Base-by-base conservation (phyloP, 768 basidiomycete species). In the Cubamyces sp. region DNA sequence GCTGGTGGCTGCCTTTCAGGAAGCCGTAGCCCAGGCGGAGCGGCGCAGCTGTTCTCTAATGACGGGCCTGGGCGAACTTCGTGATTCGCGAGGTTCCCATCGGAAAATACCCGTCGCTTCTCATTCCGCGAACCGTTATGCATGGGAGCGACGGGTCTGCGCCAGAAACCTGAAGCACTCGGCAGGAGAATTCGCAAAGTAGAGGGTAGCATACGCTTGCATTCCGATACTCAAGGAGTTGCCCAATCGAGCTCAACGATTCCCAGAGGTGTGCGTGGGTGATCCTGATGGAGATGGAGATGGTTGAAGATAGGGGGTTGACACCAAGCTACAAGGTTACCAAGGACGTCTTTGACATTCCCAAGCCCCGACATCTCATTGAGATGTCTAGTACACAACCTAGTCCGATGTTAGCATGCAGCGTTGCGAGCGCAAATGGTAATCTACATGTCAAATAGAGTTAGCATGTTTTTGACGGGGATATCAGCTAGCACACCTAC, bases 31-130 rank as follows among this genome's bases (percentile, higher is more conserved):
- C 25, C 41, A 42, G n/a, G 40, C 39, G 9, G 41, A 21, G 16
- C 39, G 16, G 15, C 12, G 37, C 37, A 19, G 14, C 12, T 11
- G 5, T 39, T 43, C 23, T 25, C 26, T 16, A 34, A 34, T 12
- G 15, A 30, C 42, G 8, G 25, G 41, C 16, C 41, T 30, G 41
- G 18, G 15, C 3, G 25, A 26, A 26, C 21, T 25, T 2, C 34
- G 41, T n/a, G 41, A 26, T 30, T 43, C 41, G 28, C 43, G 28
- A 56, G 30, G 16, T 46, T 56, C 54, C 45, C 54, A 56, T 56
- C 54, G 54, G 54, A 56, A 56, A 19, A 19, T 14, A 9, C 45
- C 4, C 15, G 34, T 47, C 43, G 43, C 43, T 47, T 56, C n/a
- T 43, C 16, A 28, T 56, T 46, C 43, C 43, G 54, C 54, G 45